A percentile compares a stretch with the other conserved stretches of the same genome.
Evolutionary conservation across 495 filamentous ascomycete species (phyloP).

Genomic region (Aspergillus sparsus): DNA sequence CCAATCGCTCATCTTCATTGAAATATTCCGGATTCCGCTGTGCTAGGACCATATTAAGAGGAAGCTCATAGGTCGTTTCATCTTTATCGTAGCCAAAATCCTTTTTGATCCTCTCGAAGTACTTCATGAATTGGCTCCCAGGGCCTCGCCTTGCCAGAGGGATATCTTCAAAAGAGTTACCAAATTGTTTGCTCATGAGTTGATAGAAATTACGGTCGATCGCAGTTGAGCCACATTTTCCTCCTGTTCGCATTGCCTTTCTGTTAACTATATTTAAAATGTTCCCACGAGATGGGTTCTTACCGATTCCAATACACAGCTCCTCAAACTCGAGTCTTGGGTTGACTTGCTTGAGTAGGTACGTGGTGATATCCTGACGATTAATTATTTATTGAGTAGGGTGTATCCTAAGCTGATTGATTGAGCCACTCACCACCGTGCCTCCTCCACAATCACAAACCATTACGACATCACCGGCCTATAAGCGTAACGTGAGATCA

Average conservation of each 20-base stretch:
- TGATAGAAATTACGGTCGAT: slow-evolving; percentile 52
- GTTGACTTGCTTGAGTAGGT: slow-evolving; percentile 30
- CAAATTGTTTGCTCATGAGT: slow-evolving; percentile 39
- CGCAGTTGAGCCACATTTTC: slow-evolving; percentile 55
- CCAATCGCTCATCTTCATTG: slow-evolving; percentile 16
- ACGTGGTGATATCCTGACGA: slow-evolving; percentile 37
- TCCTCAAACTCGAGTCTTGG: slow-evolving; percentile 31
- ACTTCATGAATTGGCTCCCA: slow-evolving; percentile 28
- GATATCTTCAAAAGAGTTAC: slow-evolving; percentile 22
- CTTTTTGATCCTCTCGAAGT: slow-evolving; percentile 29
- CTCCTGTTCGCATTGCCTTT: slow-evolving; percentile 20
- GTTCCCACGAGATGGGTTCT: neutral
- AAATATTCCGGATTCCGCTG: slow-evolving; percentile 1
- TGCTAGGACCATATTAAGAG: slow-evolving; percentile 7
- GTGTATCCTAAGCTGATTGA: neutral
- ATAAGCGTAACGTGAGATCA: neutral
- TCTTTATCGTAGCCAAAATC: slow-evolving; percentile 22
- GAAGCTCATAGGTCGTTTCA: slow-evolving; percentile 14
- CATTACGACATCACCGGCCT: slow-evolving; percentile 23
- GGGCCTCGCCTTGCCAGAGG: slow-evolving; percentile 17
- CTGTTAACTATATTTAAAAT: neutral
- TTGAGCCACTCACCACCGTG: slow-evolving; percentile 31
- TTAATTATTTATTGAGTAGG: neutral
- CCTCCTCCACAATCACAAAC: slow-evolving; percentile 42
- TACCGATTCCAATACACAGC: slow-evolving; percentile 18